These are phyloP conservation scores for Rubia yunnanensis DNA, from an alignment of 257 asterid species.

Conservation along the genomic window DNA sequence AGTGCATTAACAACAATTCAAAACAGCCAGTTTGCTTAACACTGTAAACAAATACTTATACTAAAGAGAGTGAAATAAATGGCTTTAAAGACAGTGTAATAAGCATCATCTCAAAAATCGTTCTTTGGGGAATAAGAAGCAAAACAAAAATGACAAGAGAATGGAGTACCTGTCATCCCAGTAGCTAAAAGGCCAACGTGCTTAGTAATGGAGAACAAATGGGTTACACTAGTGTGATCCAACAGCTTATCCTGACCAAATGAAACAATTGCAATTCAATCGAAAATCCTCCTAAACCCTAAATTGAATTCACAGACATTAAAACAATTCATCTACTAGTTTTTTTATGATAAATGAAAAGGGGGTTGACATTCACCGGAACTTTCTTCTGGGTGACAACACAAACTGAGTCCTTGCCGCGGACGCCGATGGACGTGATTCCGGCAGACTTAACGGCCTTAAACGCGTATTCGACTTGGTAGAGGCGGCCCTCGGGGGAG, in stretches of 20 bases:
- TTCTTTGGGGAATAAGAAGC: no score
- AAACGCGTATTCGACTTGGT: conserved; percentile 40
- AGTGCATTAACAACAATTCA: no score
- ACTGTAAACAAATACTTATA: neutral
- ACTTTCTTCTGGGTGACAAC: conserved; percentile 99
- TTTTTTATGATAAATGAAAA: no score
- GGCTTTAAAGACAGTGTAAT: neutral
- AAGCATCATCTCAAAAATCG: no score
- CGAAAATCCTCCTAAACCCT: neutral
- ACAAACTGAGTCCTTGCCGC: conserved; percentile 88
- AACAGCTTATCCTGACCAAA: conserved; percentile 83
- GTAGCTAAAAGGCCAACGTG: conserved; percentile 82
- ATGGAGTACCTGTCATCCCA: conserved; percentile 71
- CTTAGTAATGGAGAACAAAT: conserved; percentile 76
- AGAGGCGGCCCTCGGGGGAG: no score
- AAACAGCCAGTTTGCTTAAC: neutral
- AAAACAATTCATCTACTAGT: no score
- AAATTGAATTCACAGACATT: neutral
- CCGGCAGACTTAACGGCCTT: conserved; percentile 97
- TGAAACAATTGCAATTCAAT: conserved; percentile 4
- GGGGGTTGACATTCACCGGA: conserved; percentile 38
- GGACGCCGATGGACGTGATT: conserved; percentile 88
- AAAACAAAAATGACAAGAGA: conserved; percentile 1
- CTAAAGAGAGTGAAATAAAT: neutral
- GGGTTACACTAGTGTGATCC: conserved; percentile 93